Evolutionary conservation across 176 grass and related monocot genomes (phyloP).

Genomic region (Canna indica): DNA sequence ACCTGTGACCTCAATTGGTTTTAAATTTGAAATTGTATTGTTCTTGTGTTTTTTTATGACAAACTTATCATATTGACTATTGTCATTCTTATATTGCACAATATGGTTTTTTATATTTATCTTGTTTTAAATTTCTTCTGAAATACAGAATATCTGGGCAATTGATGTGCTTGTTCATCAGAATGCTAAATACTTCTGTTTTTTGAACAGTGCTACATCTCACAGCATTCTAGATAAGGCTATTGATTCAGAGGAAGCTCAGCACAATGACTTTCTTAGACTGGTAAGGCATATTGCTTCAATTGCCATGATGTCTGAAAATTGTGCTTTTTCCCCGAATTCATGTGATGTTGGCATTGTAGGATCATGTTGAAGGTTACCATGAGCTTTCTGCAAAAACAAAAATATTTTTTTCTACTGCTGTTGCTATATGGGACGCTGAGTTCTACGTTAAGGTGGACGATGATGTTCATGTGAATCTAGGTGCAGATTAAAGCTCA

Average conservation of each 20-base stretch:
- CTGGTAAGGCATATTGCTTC: constrained; percentile 43
- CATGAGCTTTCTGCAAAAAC: constrained; percentile 97
- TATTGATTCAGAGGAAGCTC: constrained; percentile 71
- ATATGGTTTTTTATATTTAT: not conserved
- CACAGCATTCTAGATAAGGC: constrained; percentile 94
- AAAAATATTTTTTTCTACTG: constrained; percentile 90
- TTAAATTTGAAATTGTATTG: too few species aligned
- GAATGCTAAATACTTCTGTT: constrained; percentile 7
- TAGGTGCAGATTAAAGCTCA: constrained; percentile 35
- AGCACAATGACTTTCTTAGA: constrained; percentile 85
- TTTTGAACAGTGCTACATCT: constrained; percentile 64
- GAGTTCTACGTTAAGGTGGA: constrained; percentile 97
- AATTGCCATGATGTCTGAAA: not conserved
- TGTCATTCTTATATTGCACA: not conserved
- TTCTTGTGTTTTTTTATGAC: not conserved
- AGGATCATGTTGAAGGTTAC: constrained; percentile 96
- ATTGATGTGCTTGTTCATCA: not conserved
- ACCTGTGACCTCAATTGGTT: too few species aligned
- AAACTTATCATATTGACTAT: not conserved
- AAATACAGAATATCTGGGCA: too few species aligned
- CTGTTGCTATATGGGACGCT: constrained; percentile 82
- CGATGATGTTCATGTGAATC: constrained; percentile 95
- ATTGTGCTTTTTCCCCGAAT: constrained; percentile 6
- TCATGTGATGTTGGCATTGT: not conserved
- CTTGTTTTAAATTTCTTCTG: not conserved